Evolutionary conservation across 805 yeast genomes (phyloP), one percentile per base, ranked within the genome.

Genomic region (Saturnispora silvae): DNA sequence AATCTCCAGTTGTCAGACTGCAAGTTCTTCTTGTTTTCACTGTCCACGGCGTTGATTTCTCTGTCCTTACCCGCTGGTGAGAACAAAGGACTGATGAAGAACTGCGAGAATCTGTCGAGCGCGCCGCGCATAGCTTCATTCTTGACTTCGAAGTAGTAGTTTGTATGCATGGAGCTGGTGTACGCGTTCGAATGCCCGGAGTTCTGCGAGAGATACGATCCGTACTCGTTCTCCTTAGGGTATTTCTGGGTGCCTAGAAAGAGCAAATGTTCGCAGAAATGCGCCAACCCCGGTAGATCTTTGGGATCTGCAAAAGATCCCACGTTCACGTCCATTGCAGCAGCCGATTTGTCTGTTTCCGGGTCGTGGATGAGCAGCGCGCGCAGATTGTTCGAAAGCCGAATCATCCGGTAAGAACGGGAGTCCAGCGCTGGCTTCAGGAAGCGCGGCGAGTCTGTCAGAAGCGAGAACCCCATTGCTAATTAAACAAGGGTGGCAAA

Each of bases 1-100:
- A 84, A 60, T 51, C 97, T 73, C 96, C 97, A 86, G 31, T 61
- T 54, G 57, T 89, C 98, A 53, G 70, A 81, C 57, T 89, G 97
- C 36, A 92, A 64, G 55, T 89, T 89, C 62, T 92, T 89, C 56
- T 86, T 89, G 63, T 89, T 85, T 61, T 89, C 98, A 27, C 95
- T 81, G 58, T 89, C 96, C 8, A 89, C 97, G 2, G 97, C 97
- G 45, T 77, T 74, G 49, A 89, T 81, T 59, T 89, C 98, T 39
- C 96, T 70, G 52, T 86, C 95, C 53, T 85, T 83, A 53, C 96
- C 79, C 44, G 75, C 46, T 48, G 59, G 63, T 45, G 67, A 64
- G 51, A 89, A 89, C 47, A 89, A 63, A 1, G 98, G 98, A 20
- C 73, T 57, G 25, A 87, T 80, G 64, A 89, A 89, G 54, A 89